phyloP scores from a whole-genome alignment of 306 rosid genomes.

The Prunus davidiana region DNA sequence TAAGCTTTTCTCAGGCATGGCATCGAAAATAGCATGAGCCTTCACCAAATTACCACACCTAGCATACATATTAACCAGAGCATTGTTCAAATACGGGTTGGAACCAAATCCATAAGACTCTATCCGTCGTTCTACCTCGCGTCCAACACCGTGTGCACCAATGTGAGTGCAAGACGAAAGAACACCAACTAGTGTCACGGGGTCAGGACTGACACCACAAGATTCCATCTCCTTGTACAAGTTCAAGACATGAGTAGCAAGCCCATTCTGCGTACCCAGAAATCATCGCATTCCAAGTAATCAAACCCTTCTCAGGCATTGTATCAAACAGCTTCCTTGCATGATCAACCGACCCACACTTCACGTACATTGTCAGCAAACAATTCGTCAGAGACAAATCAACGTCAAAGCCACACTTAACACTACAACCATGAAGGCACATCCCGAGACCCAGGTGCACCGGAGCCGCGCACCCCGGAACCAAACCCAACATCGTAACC shows the following conservation, averaged over 20 bases:
- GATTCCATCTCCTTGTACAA: constrained; percentile 45
- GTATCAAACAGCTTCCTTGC: constrained; percentile 60
- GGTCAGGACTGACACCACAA: constrained; percentile 33
- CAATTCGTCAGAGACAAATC: constrained; percentile 62
- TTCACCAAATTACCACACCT: constrained; percentile 51
- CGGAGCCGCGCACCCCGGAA: constrained; percentile 50
- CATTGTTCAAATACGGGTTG: constrained; percentile 42
- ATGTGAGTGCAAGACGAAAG: constrained; percentile 49
- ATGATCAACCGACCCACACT: constrained; percentile 51
- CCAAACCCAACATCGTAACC: constrained; percentile 70
- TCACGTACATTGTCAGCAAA: constrained; percentile 74
- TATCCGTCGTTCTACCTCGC: constrained; percentile 31
- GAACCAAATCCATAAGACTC: constrained; percentile 26
- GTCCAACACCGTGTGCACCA: constrained; percentile 41
- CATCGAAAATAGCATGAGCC: constrained; percentile 37
- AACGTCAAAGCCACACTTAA: constrained; percentile 48
- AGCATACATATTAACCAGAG: constrained; percentile 45
- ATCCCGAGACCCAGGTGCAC: constrained; percentile 39
- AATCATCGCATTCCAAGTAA: constrained; percentile 88
- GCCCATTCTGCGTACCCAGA: constrained; percentile 86
- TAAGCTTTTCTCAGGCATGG: constrained; percentile 37
- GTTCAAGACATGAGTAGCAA: constrained; percentile 61
- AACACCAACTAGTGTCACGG: constrained; percentile 49
- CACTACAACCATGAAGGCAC: constrained; percentile 47
- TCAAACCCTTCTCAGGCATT: constrained; percentile 62